Percentiles rank a stretch among this genome's conserved stretches.
These are phyloP conservation scores for Cutaneotrichosporon dermatis DNA, from an alignment of 1,284 basidiomycete genomes.

Conservation along the genomic window DNA sequence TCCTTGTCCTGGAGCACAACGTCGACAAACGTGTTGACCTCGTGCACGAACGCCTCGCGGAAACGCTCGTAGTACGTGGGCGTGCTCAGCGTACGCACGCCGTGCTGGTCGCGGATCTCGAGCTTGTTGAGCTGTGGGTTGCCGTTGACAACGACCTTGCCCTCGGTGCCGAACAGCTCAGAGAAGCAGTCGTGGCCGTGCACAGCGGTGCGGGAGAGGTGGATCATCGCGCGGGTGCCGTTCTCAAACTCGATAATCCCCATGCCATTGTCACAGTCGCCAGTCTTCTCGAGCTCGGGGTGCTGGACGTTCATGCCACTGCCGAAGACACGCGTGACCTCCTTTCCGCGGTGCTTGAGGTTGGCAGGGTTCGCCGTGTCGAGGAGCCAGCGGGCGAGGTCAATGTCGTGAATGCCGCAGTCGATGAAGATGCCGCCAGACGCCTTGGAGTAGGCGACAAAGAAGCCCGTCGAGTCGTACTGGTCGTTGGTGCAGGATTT, in stretches of 20 bases:
- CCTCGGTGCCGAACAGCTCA: constrained; percentile 31
- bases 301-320: constrained; percentile 27
- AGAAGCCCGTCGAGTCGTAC: constrained; percentile 36
- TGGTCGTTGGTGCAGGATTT: constrained; percentile 32
- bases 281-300: constrained; percentile 25
- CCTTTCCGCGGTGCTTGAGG: constrained; percentile 12
- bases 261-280: constrained; percentile 33
- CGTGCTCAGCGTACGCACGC: constrained; percentile 27
- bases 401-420: constrained; percentile 40
- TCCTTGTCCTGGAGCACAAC: constrained; percentile 18
- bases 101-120: constrained; percentile 29
- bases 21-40: constrained; percentile 21
- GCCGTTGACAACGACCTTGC: constrained; percentile 30
- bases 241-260: constrained; percentile 26
- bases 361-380: not conserved
- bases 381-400: constrained; percentile 27
- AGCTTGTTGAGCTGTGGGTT: constrained; percentile 28
- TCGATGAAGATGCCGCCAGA: constrained; percentile 38
- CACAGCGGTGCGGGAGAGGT: constrained; percentile 28
- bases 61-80: constrained; percentile 26
- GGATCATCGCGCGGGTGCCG: constrained; percentile 21
- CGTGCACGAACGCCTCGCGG: constrained; percentile 33
- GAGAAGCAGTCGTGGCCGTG: constrained; percentile 31
- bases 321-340: constrained; percentile 29
- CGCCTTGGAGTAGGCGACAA: constrained; percentile 29